phyloP scores from a whole-genome alignment of 352 stramenopile genomes.

The Pythium phragmiticola region DNA sequence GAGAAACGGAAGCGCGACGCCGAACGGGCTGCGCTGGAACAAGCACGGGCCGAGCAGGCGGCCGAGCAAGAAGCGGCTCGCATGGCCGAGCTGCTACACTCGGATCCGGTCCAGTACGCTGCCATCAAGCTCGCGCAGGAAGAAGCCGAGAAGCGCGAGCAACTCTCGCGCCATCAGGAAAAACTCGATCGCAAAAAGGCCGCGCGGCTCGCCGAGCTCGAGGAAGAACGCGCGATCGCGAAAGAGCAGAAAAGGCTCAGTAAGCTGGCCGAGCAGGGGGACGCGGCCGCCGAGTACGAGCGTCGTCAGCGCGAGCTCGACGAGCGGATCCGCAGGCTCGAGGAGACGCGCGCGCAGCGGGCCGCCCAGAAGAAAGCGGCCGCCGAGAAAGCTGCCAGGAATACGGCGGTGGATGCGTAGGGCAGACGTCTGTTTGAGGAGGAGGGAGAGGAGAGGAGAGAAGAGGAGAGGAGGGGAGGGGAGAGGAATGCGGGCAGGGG shows the following conservation, averaged over 20 bases:
- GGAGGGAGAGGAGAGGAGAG: background rate
- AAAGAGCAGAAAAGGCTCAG: constrained; percentile 66
- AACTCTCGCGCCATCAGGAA: constrained; percentile 33
- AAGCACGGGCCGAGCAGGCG: constrained; percentile 20
- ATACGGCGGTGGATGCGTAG: background rate
- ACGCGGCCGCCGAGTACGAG: constrained; percentile 37
- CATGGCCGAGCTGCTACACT: constrained; percentile 35
- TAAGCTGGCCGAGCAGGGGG: constrained; percentile 44
- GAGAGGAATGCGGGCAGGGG: background rate
- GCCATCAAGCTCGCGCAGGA: constrained; percentile 39
- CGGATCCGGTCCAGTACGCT: constrained; percentile 44
- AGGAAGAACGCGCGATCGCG: constrained; percentile 60
- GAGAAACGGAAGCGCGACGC: constrained; percentile 27
- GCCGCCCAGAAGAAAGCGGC: constrained; percentile 31
- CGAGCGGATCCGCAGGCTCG: constrained; percentile 40
- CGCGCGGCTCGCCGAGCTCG: constrained; percentile 47
- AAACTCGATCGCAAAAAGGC: constrained; percentile 50
- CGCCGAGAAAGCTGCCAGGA: constrained; percentile 29
- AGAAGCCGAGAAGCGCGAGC: constrained; percentile 31
- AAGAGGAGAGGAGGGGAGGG: background rate
- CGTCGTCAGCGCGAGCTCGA: constrained; percentile 46
- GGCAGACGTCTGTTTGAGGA: background rate
- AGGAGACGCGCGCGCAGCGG: constrained; percentile 48
- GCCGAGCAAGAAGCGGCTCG: constrained; percentile 30
- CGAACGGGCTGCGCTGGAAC: constrained; percentile 7